A percentile compares a stretch with the other conserved stretches of the same genome.
These are phyloP conservation scores for Capniomyces stellatus DNA, from an alignment of 371 early-diverging fungal species.

Conservation along the genomic window DNA sequence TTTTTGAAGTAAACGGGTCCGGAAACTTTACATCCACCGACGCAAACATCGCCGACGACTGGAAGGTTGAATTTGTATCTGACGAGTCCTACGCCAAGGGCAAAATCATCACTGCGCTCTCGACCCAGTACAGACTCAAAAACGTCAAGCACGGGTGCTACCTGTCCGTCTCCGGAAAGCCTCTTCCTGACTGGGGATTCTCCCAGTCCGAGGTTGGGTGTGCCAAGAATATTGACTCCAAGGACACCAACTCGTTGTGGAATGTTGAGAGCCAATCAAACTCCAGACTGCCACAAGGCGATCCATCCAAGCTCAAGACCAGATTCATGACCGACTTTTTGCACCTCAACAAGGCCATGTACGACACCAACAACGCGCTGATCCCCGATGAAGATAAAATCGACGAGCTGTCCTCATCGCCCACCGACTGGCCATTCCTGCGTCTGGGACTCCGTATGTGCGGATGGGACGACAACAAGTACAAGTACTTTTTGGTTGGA, in stretches of 20 bases:
- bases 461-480: slow-evolving; percentile 75
- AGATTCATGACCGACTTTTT: slow-evolving; percentile 74
- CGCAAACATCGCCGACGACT: slow-evolving; percentile 73
- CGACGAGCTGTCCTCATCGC: slow-evolving; percentile 69
- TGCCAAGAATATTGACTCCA: slow-evolving; percentile 32
- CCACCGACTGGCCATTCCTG: slow-evolving; percentile 66
- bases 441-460: slow-evolving; percentile 91
- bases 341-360: slow-evolving; percentile 95
- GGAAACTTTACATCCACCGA: slow-evolving; percentile 35
- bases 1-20: slow-evolving; percentile 81
- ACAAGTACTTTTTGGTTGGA: slow-evolving; percentile 92
- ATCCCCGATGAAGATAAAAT: slow-evolving; percentile 93
- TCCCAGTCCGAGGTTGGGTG: slow-evolving; percentile 91
- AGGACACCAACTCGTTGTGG: slow-evolving; percentile 62
- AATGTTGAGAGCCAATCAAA: slow-evolving; percentile 91
- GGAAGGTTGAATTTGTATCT: slow-evolving; percentile 75
- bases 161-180: slow-evolving; percentile 53
- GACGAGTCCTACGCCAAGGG: slow-evolving; percentile 20
- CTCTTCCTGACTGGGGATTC: slow-evolving; percentile 97
- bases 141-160: slow-evolving; percentile 68
- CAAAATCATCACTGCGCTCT: slow-evolving; percentile 37
- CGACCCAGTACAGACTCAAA: slow-evolving; percentile 75
- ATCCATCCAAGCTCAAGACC: slow-evolving; percentile 34
- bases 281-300: slow-evolving; percentile 38
- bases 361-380: slow-evolving; percentile 94